Conservation (phyloP, 1,139 yeast species). For the Diutina sp. region DNA sequence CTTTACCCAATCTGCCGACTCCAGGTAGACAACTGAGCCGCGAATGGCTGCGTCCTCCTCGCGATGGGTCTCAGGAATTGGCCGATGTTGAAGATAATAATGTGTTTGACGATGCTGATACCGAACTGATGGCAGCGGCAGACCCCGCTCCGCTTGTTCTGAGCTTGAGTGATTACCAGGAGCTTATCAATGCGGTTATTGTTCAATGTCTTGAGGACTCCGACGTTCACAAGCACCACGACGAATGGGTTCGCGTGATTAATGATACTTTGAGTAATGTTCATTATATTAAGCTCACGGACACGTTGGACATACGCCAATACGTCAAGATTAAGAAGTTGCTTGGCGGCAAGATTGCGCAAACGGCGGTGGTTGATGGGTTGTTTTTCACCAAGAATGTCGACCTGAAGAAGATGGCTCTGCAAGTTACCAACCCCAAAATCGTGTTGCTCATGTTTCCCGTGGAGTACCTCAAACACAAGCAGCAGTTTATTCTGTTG, state of each 20-base stretch:
- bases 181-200: conserved; percentile 25
- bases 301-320: conserved; percentile 73
- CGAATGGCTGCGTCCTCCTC: background rate
- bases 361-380: conserved; percentile 62
- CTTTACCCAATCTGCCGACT: background rate
- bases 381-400: conserved; percentile 74
- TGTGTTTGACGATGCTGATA: background rate
- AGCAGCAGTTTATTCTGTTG: conserved; percentile 68
- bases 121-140: background rate
- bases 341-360: conserved; percentile 55
- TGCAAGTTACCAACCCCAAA: conserved; percentile 49
- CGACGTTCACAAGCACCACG: conserved; percentile 19
- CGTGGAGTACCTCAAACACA: conserved; percentile 63
- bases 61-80: background rate
- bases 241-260: conserved; percentile 26
- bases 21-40: background rate
- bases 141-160: background rate
- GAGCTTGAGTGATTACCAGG: conserved; percentile 4
- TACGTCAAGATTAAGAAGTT: conserved; percentile 80
- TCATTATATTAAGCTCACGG: conserved; percentile 32
- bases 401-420: conserved; percentile 74
- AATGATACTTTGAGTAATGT: conserved; percentile 15
- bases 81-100: background rate
- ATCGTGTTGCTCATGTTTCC: conserved; percentile 83
- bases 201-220: conserved; percentile 57